phyloP scores from a whole-genome alignment of 108 stramenopile species.

The Schizochytrium sp. region DNA sequence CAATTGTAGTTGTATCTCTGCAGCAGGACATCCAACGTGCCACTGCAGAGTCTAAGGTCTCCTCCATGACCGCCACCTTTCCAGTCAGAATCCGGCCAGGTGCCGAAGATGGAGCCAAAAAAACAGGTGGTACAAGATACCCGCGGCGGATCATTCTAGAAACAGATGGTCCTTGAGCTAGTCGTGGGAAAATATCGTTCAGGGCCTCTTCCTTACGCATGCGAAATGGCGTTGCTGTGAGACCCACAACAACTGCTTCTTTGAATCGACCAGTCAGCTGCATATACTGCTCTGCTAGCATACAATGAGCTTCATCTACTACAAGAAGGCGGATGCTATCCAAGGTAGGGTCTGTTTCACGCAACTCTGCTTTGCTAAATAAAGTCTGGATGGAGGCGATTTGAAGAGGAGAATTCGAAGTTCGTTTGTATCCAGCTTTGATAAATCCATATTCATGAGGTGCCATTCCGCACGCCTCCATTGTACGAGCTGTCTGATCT shows the following conservation, averaged over 20 bases:
- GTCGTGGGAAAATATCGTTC: neutral
- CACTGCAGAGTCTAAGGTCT: neutral
- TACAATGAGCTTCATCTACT: slow-evolving; percentile 60
- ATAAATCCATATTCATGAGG: slow-evolving; percentile 29
- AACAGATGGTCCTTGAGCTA: slow-evolving; percentile 12
- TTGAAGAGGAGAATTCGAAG: neutral
- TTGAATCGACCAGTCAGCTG: neutral
- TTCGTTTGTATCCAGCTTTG: neutral
- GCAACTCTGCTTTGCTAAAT: slow-evolving; percentile 36
- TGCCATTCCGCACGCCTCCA: slow-evolving; percentile 23
- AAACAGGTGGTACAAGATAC: neutral
- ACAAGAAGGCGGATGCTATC: neutral
- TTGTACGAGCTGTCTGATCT: slow-evolving; percentile 45
- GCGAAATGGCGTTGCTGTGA: slow-evolving; percentile 57
- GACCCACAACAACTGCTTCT: neutral
- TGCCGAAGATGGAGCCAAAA: neutral
- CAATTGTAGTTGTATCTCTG: neutral
- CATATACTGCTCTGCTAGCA: slow-evolving; percentile 18
- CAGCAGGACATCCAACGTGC: neutral
- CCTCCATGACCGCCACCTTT: neutral
- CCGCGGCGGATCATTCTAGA: neutral
- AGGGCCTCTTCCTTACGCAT: slow-evolving; percentile 16
- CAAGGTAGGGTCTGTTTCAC: neutral
- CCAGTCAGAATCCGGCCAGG: neutral
- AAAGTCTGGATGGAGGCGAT: slow-evolving; percentile 52